Percentiles rank a stretch among this genome's conserved stretches.
Evolutionary conservation across 148 eudicot species (phyloP).

Genomic region (Chenopodium berlandieri): DNA sequence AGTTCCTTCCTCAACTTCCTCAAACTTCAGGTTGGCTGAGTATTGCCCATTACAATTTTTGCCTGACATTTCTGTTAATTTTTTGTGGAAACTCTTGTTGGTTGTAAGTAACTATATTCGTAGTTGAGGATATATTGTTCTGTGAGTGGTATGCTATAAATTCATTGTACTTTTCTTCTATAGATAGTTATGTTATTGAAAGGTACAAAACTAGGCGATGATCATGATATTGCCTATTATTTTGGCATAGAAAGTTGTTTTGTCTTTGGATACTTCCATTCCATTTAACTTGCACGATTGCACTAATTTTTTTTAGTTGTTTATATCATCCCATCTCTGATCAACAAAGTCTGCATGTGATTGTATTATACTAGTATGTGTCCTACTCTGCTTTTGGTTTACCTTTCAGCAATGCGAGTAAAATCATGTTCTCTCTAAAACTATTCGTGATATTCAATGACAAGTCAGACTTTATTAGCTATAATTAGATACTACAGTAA

Average conservation of each 20-base stretch:
- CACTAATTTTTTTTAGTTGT: background rate
- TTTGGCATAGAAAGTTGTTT: background rate
- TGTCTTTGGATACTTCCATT: background rate
- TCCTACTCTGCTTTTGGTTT: no score
- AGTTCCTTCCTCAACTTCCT: slow-evolving; percentile 87
- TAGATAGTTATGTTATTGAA: no score
- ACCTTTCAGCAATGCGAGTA: no score
- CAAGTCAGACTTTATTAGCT: no score
- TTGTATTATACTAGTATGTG: background rate
- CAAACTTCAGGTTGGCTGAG: slow-evolving; percentile 70
- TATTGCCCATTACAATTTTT: slow-evolving; percentile 9
- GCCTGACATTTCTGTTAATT: background rate
- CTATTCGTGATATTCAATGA: no score
- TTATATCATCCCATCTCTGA: background rate
- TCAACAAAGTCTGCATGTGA: background rate
- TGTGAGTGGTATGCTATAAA: background rate
- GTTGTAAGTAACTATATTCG: background rate
- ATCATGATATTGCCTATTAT: background rate
- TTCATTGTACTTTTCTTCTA: background rate
- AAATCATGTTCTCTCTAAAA: no score
- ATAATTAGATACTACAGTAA: no score
- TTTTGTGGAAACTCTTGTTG: background rate
- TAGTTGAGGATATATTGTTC: background rate
- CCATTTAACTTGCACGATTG: background rate
- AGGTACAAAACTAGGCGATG: background rate